These are phyloP conservation scores for Przewalskia tangutica DNA, from an alignment of 257 asterid genomes.

Conservation along the genomic window DNA sequence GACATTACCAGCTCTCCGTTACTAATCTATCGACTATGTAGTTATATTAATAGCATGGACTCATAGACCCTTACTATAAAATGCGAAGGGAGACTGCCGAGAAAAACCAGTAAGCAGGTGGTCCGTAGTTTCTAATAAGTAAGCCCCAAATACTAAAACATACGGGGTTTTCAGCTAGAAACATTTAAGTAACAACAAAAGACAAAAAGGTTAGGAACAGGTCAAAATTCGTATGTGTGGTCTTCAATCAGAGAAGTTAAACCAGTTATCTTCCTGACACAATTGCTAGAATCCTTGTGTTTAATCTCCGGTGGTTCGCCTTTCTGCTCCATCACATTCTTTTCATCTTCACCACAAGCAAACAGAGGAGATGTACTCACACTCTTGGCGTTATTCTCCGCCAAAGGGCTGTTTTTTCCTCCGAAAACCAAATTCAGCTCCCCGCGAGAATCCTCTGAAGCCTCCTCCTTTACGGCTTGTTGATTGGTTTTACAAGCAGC, in stretches of 20 bases:
- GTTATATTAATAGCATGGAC: conserved; percentile 11
- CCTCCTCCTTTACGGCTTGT: background rate
- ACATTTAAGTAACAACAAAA: background rate
- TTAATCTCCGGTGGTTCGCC: conserved; percentile 42
- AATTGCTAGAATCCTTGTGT: conserved; percentile 42
- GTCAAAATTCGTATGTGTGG: conserved; percentile 31
- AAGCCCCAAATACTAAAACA: conserved; percentile 8
- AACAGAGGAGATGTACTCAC: background rate
- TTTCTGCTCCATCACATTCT: conserved; percentile 10
- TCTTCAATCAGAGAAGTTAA: conserved; percentile 59
- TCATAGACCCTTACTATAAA: conserved; percentile 52
- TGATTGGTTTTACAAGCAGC: background rate
- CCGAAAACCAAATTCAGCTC: conserved; percentile 16
- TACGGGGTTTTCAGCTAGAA: background rate
- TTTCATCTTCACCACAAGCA: background rate
- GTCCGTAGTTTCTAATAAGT: background rate
- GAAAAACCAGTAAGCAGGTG: background rate
- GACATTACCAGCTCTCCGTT: background rate
- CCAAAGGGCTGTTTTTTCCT: conserved; percentile 5
- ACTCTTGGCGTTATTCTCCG: background rate
- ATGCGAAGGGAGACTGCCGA: conserved; percentile 35
- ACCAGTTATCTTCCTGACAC: conserved; percentile 53
- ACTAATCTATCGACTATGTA: background rate
- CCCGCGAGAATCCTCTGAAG: background rate
- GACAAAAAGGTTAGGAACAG: background rate